Conservation (phyloP, 305 asterid genomes). For the Solanum aculeatissimum region DNA sequence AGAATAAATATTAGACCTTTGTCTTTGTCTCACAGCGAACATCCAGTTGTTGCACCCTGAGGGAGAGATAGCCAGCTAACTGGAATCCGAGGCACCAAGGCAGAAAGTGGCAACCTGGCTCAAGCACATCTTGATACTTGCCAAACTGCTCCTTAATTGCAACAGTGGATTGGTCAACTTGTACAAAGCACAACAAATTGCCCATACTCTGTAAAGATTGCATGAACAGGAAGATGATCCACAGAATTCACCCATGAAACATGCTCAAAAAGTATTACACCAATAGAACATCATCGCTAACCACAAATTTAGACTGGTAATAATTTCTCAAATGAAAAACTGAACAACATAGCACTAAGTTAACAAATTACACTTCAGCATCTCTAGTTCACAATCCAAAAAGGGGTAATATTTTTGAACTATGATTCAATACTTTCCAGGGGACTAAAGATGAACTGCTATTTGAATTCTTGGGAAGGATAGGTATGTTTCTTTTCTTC, state of each 20-base stretch:
- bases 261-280: background rate
- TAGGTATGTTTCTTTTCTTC: background rate
- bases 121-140: conserved; percentile 50
- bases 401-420: background rate
- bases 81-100: conserved; percentile 72
- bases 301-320: background rate
- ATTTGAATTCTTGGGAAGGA: background rate
- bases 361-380: background rate
- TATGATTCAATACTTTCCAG: no score
- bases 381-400: background rate
- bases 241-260: background rate
- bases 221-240: background rate
- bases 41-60: conserved; percentile 59
- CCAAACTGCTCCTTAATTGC: conserved; percentile 65
- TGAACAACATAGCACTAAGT: background rate
- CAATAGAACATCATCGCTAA: background rate
- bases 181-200: conserved; percentile 33
- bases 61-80: conserved; percentile 71
- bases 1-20: conserved; percentile 26
- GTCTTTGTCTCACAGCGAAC: conserved; percentile 72
- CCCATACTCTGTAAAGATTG: conserved; percentile 20
- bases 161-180: conserved; percentile 55
- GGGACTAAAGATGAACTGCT: no score
- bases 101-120: conserved; percentile 77
- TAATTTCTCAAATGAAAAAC: background rate